These are phyloP conservation scores for Dactylonectria macrodidyma DNA, from an alignment of 2,329 filamentous ascomycete genomes.

Conservation along the genomic window DNA sequence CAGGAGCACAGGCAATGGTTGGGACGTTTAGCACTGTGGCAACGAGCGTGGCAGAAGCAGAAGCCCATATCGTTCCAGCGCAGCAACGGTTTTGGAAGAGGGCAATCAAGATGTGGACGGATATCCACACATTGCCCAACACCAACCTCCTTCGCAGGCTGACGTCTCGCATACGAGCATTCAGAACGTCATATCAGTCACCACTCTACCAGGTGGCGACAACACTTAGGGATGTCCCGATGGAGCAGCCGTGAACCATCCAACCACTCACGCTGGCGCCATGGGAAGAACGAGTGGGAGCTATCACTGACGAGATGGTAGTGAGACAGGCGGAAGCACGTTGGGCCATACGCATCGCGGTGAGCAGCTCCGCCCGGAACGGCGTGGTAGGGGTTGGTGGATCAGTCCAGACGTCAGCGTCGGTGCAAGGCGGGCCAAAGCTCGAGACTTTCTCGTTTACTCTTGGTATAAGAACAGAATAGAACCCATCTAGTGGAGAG, in stretches of 20 bases:
- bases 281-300: not conserved
- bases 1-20: no score
- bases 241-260: slow-evolving; percentile 4
- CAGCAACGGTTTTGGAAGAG: no score
- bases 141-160: slow-evolving; percentile 4
- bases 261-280: slow-evolving; percentile 4
- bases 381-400: slow-evolving; percentile 38
- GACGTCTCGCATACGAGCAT: slow-evolving; percentile 4
- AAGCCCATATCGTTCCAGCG: no score
- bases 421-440: slow-evolving; percentile 16
- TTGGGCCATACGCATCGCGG: slow-evolving; percentile 27
- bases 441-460: slow-evolving; percentile 37
- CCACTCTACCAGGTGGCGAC: slow-evolving; percentile 4
- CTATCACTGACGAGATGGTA: slow-evolving; percentile 4
- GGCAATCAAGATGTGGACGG: no score
- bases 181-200: slow-evolving; percentile 3
- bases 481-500: slow-evolving; percentile 38
- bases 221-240: not conserved
- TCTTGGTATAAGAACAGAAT: slow-evolving; percentile 33
- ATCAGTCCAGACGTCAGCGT: slow-evolving; percentile 13
- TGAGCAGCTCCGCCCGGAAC: slow-evolving; percentile 39
- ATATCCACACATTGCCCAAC: not conserved
- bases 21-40: no score
- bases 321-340: slow-evolving; percentile 17
- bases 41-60: no score